Percentiles rank a stretch among this genome's conserved stretches.
These are phyloP conservation scores for Antitrichia curtipendula DNA, from an alignment of 225 moss, liverwort and hornwort genomes.

Conservation along the genomic window DNA sequence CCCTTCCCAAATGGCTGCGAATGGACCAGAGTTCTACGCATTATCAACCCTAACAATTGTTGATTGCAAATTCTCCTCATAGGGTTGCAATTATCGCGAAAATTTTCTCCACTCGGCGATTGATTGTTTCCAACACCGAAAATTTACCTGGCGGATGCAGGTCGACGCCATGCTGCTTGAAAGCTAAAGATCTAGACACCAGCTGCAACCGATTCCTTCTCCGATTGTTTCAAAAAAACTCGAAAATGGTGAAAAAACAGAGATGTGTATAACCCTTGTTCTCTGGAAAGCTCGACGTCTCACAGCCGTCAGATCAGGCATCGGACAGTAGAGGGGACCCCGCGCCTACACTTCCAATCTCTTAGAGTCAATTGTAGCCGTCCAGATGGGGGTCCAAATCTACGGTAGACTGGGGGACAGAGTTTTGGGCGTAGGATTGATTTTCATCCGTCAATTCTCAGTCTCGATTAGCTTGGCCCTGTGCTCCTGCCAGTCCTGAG, in stretches of 20 bases:
- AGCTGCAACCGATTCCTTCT: background rate
- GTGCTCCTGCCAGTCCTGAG: background rate
- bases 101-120: background rate
- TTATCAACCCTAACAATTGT: background rate
- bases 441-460: background rate
- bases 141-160: constrained; percentile 27
- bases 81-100: background rate
- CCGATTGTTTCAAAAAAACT: background rate
- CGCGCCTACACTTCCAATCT: background rate
- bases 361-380: background rate
- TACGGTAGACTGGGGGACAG: accelerated
- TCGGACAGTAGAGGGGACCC: background rate
- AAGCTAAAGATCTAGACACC: background rate
- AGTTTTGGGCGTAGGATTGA: background rate
- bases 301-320: background rate
- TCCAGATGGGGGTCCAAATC: background rate
- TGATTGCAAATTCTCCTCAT: background rate
- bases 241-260: background rate
- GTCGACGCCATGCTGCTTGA: constrained; percentile 11
- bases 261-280: background rate
- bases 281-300: no score
- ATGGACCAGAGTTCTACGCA: background rate
- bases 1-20: background rate
- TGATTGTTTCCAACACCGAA: background rate
- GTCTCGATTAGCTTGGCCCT: background rate